These are phyloP conservation scores for Paramarasmius palmivorus DNA, from an alignment of 1,284 basidiomycete genomes.

Conservation along the genomic window DNA sequence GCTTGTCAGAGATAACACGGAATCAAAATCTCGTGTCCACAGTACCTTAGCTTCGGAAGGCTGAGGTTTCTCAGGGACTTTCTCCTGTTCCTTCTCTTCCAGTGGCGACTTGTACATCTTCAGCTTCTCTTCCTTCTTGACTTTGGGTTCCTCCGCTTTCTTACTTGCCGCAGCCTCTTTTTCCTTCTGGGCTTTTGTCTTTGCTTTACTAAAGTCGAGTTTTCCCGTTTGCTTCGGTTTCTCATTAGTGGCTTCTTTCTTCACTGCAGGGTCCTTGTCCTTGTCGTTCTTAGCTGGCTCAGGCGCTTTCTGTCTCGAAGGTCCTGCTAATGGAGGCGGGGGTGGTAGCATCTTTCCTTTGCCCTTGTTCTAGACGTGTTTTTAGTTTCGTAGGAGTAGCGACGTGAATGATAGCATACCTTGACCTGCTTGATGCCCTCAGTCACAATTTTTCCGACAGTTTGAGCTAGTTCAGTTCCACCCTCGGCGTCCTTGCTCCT, in stretches of 20 bases:
- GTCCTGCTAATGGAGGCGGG: slow-evolving; percentile 28
- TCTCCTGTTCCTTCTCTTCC: slow-evolving; percentile 21
- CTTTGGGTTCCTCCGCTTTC: slow-evolving; percentile 17
- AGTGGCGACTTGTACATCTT: slow-evolving; percentile 22
- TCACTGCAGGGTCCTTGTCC: slow-evolving; percentile 17
- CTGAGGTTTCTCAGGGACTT: not conserved
- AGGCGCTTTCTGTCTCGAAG: slow-evolving; percentile 30
- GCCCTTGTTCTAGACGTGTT: slow-evolving; percentile 13
- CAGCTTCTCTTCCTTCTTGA: slow-evolving; percentile 23
- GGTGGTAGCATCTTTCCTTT: slow-evolving; percentile 13
- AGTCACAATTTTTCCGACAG: slow-evolving; percentile 54
- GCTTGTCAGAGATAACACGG: no score
- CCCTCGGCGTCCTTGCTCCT: slow-evolving; percentile 48
- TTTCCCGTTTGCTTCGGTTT: slow-evolving; percentile 54
- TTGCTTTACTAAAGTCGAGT: slow-evolving; percentile 67
- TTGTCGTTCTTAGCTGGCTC: slow-evolving; percentile 23
- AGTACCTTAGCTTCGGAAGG: no score
- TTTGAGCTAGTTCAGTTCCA: slow-evolving; percentile 39
- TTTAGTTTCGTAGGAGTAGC: slow-evolving; percentile 3
- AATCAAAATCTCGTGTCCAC: no score
- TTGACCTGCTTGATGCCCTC: slow-evolving; percentile 49
- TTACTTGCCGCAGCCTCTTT: slow-evolving; percentile 26
- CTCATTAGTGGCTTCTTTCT: slow-evolving; percentile 20
- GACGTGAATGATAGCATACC: not conserved
- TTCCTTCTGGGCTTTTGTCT: slow-evolving; percentile 39